Conservation (phyloP, 2,329 filamentous ascomycete genomes). For the Chrysoporthe deuterocubensis region DNA sequence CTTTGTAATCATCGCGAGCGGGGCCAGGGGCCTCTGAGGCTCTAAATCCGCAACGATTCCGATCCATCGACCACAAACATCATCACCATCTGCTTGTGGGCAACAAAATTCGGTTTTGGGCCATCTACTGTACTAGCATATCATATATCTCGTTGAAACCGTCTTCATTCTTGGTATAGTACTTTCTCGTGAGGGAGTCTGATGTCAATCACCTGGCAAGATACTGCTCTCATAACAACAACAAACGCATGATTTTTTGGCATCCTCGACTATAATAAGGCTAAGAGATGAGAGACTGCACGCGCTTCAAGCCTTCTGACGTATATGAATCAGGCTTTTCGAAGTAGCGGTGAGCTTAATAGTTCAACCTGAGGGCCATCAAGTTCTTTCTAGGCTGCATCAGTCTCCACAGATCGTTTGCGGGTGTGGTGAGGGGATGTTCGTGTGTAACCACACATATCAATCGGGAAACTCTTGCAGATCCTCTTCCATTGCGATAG, state of each 20-base stretch:
- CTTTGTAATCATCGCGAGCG: background rate
- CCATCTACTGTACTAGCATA: background rate
- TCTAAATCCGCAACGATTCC: background rate
- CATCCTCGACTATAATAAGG: background rate
- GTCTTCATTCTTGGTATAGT: background rate
- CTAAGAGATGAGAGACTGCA: background rate
- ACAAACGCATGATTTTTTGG: background rate
- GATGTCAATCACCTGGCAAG: background rate
- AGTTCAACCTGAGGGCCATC: background rate
- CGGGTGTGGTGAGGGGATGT: background rate
- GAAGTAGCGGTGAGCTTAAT: constrained; percentile 4
- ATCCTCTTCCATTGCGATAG: background rate
- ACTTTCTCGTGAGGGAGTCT: background rate
- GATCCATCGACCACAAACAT: background rate
- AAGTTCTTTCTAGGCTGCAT: background rate
- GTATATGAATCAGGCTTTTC: no score
- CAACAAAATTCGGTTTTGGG: background rate
- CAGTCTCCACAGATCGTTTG: background rate
- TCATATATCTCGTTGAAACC: no score
- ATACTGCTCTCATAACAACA: background rate
- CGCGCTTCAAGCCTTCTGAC: background rate
- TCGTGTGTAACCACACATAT: background rate
- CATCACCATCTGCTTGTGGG: background rate
- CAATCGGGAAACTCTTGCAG: background rate
- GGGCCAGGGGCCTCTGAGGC: background rate